A percentile compares a stretch with the other conserved stretches of the same genome.
These are phyloP conservation scores for Colletotrichum plurivorum DNA, from an alignment of 2,329 filamentous ascomycete genomes.

Conservation along the genomic window DNA sequence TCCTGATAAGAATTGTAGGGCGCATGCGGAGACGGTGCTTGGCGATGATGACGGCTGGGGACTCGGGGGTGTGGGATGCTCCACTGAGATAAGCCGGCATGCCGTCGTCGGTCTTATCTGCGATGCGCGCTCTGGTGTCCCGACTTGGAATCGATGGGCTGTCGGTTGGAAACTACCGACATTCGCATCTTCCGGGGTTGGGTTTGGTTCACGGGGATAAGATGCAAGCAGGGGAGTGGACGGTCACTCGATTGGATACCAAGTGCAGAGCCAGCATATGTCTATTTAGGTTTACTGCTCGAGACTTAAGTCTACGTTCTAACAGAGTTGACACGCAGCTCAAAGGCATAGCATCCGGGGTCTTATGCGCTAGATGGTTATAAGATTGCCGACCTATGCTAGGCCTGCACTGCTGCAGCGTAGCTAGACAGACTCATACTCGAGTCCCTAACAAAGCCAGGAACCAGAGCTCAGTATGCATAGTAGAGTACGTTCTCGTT, in stretches of 20 bases:
- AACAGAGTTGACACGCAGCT: too few species aligned
- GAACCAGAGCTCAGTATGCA: neutral
- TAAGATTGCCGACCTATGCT: too few species aligned
- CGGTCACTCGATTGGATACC: neutral
- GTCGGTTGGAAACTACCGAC: slow-evolving; percentile 36
- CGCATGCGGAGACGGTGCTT: slow-evolving; percentile 24
- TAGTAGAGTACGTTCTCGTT: slow-evolving; percentile 40
- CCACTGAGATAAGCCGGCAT: slow-evolving; percentile 35
- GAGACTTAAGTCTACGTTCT: too few species aligned
- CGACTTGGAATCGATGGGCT: slow-evolving; percentile 2
- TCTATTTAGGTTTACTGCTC: neutral
- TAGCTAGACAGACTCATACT: too few species aligned
- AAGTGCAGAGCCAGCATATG: neutral
- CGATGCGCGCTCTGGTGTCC: slow-evolving; percentile 27
- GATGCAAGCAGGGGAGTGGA: neutral
- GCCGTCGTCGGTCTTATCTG: slow-evolving; percentile 33
- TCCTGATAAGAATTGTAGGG: slow-evolving; percentile 29
- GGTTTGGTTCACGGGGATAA: neutral
- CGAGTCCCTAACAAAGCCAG: too few species aligned
- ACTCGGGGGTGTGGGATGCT: neutral
- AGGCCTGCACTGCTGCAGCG: too few species aligned
- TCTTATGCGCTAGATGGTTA: too few species aligned
- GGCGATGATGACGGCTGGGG: slow-evolving; percentile 19
- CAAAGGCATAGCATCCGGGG: too few species aligned
- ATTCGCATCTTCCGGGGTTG: neutral